Evolutionary conservation across 1,139 yeast species (phyloP).

Genomic region (Pichia terricola): DNA sequence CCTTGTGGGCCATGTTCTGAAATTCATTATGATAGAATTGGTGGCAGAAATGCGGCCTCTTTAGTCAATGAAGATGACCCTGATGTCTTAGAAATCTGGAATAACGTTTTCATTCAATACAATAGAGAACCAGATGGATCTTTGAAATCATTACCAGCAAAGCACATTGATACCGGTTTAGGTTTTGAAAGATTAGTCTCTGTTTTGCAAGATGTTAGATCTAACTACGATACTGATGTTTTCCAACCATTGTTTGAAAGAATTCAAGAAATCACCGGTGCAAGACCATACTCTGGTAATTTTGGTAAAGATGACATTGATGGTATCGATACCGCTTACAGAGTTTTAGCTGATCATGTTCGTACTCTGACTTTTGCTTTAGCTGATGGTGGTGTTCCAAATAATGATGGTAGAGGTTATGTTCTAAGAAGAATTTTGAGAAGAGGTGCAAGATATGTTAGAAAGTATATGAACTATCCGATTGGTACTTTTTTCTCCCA

Average conservation of each 20-base stretch:
- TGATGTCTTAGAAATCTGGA: slow-evolving; percentile 95
- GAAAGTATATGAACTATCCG: slow-evolving; percentile 93
- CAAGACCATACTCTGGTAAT: slow-evolving; percentile 81
- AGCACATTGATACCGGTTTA: slow-evolving; percentile 97
- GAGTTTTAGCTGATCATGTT: slow-evolving; percentile 97
- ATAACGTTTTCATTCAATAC: slow-evolving; percentile 90
- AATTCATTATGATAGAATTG: slow-evolving; percentile 93
- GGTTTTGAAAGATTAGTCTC: slow-evolving; percentile 97
- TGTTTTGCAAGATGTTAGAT: slow-evolving; percentile 76
- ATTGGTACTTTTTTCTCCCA: slow-evolving; percentile 89
- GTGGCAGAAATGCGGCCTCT: slow-evolving; percentile 88
- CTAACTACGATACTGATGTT: slow-evolving; percentile 96
- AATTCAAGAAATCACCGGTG: slow-evolving; percentile 89
- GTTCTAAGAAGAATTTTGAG: slow-evolving; percentile 93
- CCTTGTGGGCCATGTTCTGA: slow-evolving; percentile 99
- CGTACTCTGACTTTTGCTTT: slow-evolving; percentile 93
- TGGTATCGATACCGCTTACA: slow-evolving; percentile 95
- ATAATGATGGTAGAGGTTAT: slow-evolving; percentile 97
- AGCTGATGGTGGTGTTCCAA: slow-evolving; percentile 98
- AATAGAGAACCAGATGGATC: slow-evolving; percentile 89
- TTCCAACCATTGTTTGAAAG: slow-evolving; percentile 77
- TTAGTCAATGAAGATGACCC: slow-evolving; percentile 96
- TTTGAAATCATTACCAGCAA: slow-evolving; percentile 75
- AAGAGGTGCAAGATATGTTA: slow-evolving; percentile 95
- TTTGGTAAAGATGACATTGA: slow-evolving; percentile 88